Evolutionary conservation across 2,329 filamentous ascomycete species (phyloP), one percentile per base, ranked within the genome.

Genomic region (Penicillium sp.): DNA sequence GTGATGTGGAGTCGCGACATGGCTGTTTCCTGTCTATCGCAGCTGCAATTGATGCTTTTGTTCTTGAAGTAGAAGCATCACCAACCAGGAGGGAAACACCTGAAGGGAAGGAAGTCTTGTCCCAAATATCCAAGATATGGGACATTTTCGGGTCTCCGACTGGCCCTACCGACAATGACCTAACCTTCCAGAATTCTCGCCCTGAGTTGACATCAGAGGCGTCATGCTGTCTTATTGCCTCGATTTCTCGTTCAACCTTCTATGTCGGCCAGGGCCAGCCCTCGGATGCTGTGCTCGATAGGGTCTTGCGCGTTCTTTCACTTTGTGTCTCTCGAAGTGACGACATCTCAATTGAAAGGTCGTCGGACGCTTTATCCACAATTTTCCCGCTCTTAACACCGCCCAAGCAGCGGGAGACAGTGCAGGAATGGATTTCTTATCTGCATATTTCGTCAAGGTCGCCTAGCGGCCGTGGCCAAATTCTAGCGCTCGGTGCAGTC

Each of bases 181-280:
- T 76, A 31, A 76, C 73, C 1, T 66, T 71, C 44, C 67, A 72
- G 46, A 64, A 61, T 12, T 67, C 66, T 34, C 71, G 74, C 3
- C 74, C 74, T 0, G 72, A 76, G 49, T 54, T 76, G 39, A 76
- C 68, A 10, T 71, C 72, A 9, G 74, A 76, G 58, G 73, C 71
- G 21, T 65, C 65, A 12, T 71, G 72, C n/a, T 63, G 64, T 41
- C 62, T 76, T 13, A 65, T 76, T 23, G 65, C 64, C 16, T 72
- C 74, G 4, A 69, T 76, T 49, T 65, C 72, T 45, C 64, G 53
- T 13, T 61, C 68, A n/a, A 62, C 52, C 28, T 49, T 51, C 23
- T 49, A 52, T 8, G 36, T 53, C 9, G 54, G 51, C 15, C 44
- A 57, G 8, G 33, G 47, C 24, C 52, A 23, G 4, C 67, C 64